Conservation (phyloP, 352 stramenopile genomes). For the Thalassiosira ordinaria region DNA sequence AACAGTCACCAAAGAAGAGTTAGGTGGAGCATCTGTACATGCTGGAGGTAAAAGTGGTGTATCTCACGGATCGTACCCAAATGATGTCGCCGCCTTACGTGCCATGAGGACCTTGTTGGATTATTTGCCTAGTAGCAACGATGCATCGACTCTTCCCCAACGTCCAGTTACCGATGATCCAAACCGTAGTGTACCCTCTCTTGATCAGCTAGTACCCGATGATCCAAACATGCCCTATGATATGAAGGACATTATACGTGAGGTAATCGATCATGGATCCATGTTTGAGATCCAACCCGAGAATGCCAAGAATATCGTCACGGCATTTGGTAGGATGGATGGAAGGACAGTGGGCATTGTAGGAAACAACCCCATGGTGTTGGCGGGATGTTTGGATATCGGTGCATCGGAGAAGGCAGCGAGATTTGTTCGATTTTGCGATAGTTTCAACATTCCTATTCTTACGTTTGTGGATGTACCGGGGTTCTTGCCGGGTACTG, state of each 20-base stretch:
- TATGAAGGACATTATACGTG: slow-evolving; percentile 94
- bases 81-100: slow-evolving; percentile 94
- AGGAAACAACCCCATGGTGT: slow-evolving; percentile 96
- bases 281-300: slow-evolving; percentile 98
- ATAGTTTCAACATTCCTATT: slow-evolving; percentile 98
- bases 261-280: slow-evolving; percentile 94
- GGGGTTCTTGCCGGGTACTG: slow-evolving; percentile 96
- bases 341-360: slow-evolving; percentile 95
- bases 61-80: slow-evolving; percentile 94
- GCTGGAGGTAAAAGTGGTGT: slow-evolving; percentile 92
- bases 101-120: slow-evolving; percentile 94
- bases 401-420: slow-evolving; percentile 96
- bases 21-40: slow-evolving; percentile 95
- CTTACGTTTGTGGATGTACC: slow-evolving; percentile 98
- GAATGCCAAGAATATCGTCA: slow-evolving; percentile 98
- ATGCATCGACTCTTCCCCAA: slow-evolving; percentile 70
- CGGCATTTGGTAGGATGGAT: slow-evolving; percentile 96
- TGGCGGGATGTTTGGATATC: slow-evolving; percentile 98
- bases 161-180: slow-evolving; percentile 90
- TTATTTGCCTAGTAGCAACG: slow-evolving; percentile 92
- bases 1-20: slow-evolving; percentile 91
- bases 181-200: slow-evolving; percentile 88
- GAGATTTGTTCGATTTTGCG: slow-evolving; percentile 97
- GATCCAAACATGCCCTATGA: slow-evolving; percentile 98
- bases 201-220: slow-evolving; percentile 94